Conservation (phyloP, 140 eudicot genomes). For the Stevia rebaudiana region DNA sequence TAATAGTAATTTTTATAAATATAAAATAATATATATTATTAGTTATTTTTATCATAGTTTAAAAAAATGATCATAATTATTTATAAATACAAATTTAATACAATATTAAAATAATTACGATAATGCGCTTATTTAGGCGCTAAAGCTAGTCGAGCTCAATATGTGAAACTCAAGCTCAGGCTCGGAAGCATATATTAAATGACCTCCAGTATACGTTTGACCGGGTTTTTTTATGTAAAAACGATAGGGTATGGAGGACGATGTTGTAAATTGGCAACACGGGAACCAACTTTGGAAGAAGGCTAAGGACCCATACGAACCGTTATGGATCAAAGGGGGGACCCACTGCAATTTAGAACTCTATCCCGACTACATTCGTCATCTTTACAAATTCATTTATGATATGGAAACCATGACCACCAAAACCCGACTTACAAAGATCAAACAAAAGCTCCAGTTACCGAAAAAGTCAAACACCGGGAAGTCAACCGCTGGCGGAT, state of each 20-base stretch:
- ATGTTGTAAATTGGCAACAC: slow-evolving; percentile 82
- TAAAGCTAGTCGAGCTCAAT: no score
- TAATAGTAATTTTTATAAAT: no score
- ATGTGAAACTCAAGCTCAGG: no score
- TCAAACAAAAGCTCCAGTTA: slow-evolving; percentile 35
- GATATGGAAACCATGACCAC: slow-evolving; percentile 90
- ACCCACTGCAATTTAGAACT: slow-evolving; percentile 96
- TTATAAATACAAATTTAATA: no score
- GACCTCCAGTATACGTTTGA: no score
- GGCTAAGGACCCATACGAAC: slow-evolving; percentile 86
- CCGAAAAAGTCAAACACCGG: slow-evolving; percentile 25
- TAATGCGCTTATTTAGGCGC: no score
- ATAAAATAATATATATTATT: no score
- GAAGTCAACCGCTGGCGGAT: slow-evolving; percentile 12
- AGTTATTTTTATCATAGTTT: no score
- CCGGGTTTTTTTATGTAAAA: no score
- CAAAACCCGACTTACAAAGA: slow-evolving; percentile 60
- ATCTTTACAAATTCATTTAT: slow-evolving; percentile 64
- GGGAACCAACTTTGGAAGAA: slow-evolving; percentile 79
- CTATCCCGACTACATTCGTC: slow-evolving; percentile 88
- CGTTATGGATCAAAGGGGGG: slow-evolving; percentile 97
- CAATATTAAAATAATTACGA: no score
- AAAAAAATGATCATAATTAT: no score
- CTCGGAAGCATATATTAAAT: no score
- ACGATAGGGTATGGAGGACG: slow-evolving; percentile 89